phyloP scores from a whole-genome alignment of 768 basidiomycete genomes.

The Suillus brevipes region DNA sequence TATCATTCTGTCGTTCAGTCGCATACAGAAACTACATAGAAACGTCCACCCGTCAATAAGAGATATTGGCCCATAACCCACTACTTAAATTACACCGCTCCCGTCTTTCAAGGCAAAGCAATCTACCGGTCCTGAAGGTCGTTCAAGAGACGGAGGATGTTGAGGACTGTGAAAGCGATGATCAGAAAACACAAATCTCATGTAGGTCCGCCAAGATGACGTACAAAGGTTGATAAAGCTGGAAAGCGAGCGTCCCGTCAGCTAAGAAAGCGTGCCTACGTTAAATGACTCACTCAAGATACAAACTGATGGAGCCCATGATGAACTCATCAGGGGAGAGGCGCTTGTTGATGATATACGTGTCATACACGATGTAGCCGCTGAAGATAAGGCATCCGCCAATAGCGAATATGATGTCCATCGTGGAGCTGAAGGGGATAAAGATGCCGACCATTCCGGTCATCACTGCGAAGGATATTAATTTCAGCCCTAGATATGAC shows the following conservation, averaged over 20 bases:
- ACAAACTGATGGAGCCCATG: constrained; percentile 87
- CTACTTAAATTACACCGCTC: background rate
- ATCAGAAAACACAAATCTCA: background rate
- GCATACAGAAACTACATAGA: background rate
- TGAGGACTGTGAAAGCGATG: constrained; percentile 56
- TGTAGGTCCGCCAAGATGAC: constrained; percentile 26
- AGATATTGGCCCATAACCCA: constrained; percentile 1
- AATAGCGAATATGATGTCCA: constrained; percentile 79
- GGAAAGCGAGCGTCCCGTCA: constrained; percentile 20
- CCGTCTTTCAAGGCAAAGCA: background rate
- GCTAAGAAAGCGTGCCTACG: constrained; percentile 10
- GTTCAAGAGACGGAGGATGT: constrained; percentile 81
- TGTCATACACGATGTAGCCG: constrained; percentile 90
- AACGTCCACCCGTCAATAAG: background rate
- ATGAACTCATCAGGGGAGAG: constrained; percentile 94
- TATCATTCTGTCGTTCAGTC: background rate
- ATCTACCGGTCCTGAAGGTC: constrained; percentile 45
- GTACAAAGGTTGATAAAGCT: constrained; percentile 88
- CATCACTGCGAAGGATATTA: constrained; percentile 50
- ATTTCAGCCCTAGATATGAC: constrained; percentile 1
- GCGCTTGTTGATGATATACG: constrained; percentile 84
- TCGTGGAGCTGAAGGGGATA: constrained; percentile 79
- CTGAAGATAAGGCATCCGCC: constrained; percentile 84
- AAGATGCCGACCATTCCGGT: constrained; percentile 82
- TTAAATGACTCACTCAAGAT: constrained; percentile 72